Conservation (phyloP, 1,284 basidiomycete species). For the Marasmius oreades region DNA sequence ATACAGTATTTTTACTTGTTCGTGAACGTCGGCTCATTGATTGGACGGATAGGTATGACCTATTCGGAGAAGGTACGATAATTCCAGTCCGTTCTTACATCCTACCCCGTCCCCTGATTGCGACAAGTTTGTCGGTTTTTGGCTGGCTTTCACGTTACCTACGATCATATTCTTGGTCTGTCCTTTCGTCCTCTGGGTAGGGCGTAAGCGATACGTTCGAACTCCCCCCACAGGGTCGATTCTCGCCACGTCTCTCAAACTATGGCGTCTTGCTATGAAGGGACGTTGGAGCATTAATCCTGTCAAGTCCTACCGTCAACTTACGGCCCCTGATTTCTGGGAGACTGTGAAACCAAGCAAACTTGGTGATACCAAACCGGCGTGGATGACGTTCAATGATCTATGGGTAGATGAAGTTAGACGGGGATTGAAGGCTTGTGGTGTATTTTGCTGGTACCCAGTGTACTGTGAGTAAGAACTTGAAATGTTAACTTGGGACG, state of each 20-base stretch:
- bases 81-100: not conserved
- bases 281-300: constrained; percentile 66
- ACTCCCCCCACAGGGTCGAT: constrained; percentile 79
- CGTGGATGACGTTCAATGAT: constrained; percentile 77
- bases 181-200: constrained; percentile 67
- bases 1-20: constrained; percentile 75
- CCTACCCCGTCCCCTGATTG: not conserved
- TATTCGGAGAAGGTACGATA: constrained; percentile 62
- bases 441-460: constrained; percentile 78
- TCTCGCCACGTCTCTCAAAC: constrained; percentile 47
- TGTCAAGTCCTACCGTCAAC: constrained; percentile 38
- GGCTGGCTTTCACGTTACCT: constrained; percentile 67
- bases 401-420: constrained; percentile 81
- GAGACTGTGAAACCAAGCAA: constrained; percentile 70
- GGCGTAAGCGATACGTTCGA: constrained; percentile 61
- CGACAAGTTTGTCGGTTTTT: constrained; percentile 67
- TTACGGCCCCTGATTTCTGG: constrained; percentile 73
- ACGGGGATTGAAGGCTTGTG: constrained; percentile 82
- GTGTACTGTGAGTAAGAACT: constrained; percentile 53
- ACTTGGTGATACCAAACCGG: constrained; percentile 38
- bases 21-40: constrained; percentile 73
- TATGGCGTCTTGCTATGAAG: constrained; percentile 47
- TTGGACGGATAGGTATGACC: constrained; percentile 69
- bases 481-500: not conserved
- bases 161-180: constrained; percentile 64